Evolutionary conservation across 805 yeast species (phyloP).

Genomic region (Cyberlindnera bimundalis): DNA sequence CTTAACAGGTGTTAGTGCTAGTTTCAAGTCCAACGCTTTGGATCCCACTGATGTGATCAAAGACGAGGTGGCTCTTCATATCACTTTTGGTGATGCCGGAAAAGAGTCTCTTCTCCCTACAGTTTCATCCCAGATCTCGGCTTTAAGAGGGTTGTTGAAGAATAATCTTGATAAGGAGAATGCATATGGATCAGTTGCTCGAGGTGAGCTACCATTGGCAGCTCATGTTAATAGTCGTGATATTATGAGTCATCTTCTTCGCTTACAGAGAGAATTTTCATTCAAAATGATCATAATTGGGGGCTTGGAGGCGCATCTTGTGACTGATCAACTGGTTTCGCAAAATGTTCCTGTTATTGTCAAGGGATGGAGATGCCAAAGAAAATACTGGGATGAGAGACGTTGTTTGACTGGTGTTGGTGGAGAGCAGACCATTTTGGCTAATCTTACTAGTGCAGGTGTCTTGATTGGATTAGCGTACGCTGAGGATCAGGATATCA

Average conservation of each 20-base stretch:
- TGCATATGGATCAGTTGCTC: conserved; percentile 5
- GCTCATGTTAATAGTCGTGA: conserved; percentile 8
- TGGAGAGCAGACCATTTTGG: conserved; percentile 7
- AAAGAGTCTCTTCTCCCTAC: conserved; percentile 4
- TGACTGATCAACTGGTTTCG: not conserved
- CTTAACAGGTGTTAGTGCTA: conserved; percentile 6
- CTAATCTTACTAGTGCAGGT: conserved; percentile 6
- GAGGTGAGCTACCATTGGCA: conserved; percentile 8
- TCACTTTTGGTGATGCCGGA: conserved; percentile 9
- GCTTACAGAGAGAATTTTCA: conserved; percentile 2
- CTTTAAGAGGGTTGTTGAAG: conserved; percentile 1
- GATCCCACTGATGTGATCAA: conserved; percentile 1
- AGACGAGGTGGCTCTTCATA: conserved; percentile 7
- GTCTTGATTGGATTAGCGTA: conserved; percentile 7
- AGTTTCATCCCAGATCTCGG: conserved; percentile 6
- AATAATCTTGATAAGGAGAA: conserved; percentile 3
- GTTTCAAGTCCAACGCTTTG: conserved; percentile 2
- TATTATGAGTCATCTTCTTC: conserved; percentile 2
- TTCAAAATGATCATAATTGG: conserved; percentile 7
- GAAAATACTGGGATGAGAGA: conserved; percentile 12
- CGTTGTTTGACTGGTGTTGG: conserved; percentile 12
- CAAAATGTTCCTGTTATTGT: conserved; percentile 8
- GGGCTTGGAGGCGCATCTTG: conserved; percentile 9
- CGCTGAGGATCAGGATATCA: conserved; percentile 8
- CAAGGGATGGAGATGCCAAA: conserved; percentile 9